phyloP scores from a whole-genome alignment of 2,329 filamentous ascomycete genomes.

The Calonectria pauciramosa region DNA sequence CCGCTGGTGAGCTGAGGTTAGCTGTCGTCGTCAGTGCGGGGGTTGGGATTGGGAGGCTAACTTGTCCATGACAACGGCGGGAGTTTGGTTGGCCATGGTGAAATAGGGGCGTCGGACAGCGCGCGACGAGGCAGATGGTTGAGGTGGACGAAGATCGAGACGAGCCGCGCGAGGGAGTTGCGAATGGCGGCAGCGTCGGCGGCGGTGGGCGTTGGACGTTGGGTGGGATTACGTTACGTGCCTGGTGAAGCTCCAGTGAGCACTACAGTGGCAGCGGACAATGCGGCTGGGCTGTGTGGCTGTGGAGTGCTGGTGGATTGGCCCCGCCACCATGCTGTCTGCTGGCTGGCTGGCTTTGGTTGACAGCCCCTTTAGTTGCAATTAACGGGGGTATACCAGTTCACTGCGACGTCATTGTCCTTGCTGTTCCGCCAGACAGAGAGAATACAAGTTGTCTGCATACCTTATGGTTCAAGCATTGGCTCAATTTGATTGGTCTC shows the following conservation, averaged over 20 bases:
- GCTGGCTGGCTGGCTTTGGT: conserved; percentile 16
- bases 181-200: conserved; percentile 38
- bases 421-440: background rate
- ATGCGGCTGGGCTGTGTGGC: conserved; percentile 41
- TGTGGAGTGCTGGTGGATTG: conserved; percentile 35
- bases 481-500: background rate
- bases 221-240: conserved; percentile 46
- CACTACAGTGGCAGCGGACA: conserved; percentile 15
- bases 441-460: background rate
- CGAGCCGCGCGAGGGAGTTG: conserved; percentile 36
- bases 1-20: conserved; percentile 74
- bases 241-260: conserved; percentile 43
- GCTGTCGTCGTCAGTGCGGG: conserved; percentile 45
- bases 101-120: conserved; percentile 39
- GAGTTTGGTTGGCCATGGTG: conserved; percentile 95
- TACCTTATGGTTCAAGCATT: background rate
- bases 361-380: conserved; percentile 22
- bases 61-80: conserved; percentile 99
- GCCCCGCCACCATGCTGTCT: conserved; percentile 38
- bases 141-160: conserved; percentile 24
- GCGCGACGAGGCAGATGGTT: conserved; percentile 33
- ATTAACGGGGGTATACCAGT: conserved; percentile 21
- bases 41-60: conserved; percentile 69
- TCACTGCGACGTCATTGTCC: conserved; percentile 21
- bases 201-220: conserved; percentile 41